phyloP scores from a whole-genome alignment of 176 grass and related monocot genomes.

The Juncus effusus region DNA sequence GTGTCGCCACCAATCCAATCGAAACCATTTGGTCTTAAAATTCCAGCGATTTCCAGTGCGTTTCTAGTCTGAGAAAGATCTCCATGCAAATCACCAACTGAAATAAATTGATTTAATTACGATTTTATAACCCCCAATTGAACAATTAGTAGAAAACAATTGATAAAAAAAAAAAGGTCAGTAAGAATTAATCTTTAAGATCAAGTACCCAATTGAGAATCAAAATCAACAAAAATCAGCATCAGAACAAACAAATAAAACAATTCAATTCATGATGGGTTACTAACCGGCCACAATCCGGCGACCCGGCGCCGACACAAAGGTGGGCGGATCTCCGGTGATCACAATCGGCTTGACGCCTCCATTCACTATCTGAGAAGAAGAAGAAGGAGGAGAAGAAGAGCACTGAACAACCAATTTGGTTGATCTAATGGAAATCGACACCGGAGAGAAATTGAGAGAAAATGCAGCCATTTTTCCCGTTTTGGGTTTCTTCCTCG shows the following conservation, averaged over 20 bases:
- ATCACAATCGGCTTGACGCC: constrained; percentile 42
- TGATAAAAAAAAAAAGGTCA: not conserved
- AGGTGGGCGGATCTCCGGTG: constrained; percentile 62
- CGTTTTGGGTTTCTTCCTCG: not conserved
- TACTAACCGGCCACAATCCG: constrained; percentile 78
- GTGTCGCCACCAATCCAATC: constrained; percentile 81
- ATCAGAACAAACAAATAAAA: not conserved
- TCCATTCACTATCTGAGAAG: constrained; percentile 19
- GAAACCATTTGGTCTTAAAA: constrained; percentile 53
- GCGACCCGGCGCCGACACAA: constrained; percentile 64
- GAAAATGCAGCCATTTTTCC: constrained; percentile 47
- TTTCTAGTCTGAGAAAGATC: constrained; percentile 67
- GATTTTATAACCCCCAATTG: not conserved
- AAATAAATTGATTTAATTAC: not conserved
- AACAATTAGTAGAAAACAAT: constrained; percentile 11
- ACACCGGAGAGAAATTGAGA: constrained; percentile 25
- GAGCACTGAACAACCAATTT: constrained; percentile 17
- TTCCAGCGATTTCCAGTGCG: constrained; percentile 62
- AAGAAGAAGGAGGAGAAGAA: constrained; percentile 15
- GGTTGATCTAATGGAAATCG: constrained; percentile 4
- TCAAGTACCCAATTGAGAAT: not conserved
- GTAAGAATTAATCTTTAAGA: not conserved
- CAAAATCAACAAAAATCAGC: not conserved
- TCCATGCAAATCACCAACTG: constrained; percentile 92
- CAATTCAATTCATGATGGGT: not conserved